These are phyloP conservation scores for Phytophthora aleatoria DNA, from an alignment of 352 stramenopile species.

Conservation along the genomic window DNA sequence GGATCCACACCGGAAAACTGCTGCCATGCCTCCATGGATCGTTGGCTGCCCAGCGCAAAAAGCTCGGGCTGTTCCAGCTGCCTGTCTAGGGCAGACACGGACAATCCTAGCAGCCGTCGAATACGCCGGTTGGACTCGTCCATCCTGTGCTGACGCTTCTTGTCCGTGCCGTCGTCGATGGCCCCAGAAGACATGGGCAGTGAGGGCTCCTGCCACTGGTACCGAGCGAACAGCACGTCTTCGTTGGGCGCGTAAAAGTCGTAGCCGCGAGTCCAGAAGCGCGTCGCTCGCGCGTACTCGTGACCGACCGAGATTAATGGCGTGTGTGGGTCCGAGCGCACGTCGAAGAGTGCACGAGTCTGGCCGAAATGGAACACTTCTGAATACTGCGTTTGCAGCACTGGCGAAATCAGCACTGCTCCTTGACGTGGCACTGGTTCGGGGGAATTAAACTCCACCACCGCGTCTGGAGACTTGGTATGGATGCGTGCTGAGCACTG, in stretches of 20 bases:
- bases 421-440: constrained; percentile 50
- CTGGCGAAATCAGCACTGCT: constrained; percentile 43
- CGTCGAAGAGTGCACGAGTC: constrained; percentile 53
- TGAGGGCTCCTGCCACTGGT: constrained; percentile 51
- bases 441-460: constrained; percentile 83
- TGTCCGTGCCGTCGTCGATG: constrained; percentile 21
- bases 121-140: constrained; percentile 65
- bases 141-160: constrained; percentile 21
- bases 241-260: constrained; percentile 83
- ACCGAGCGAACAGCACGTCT: constrained; percentile 68
- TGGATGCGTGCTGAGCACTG: constrained; percentile 86
- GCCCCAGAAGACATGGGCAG: constrained; percentile 21
- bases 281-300: constrained; percentile 78
- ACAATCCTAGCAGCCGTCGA: constrained; percentile 58
- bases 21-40: constrained; percentile 64
- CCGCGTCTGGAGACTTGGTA: constrained; percentile 56
- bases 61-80: constrained; percentile 38
- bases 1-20: constrained; percentile 73
- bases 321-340: constrained; percentile 80
- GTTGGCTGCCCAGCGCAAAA: constrained; percentile 53
- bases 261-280: constrained; percentile 87
- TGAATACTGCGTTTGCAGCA: constrained; percentile 81
- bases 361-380: constrained; percentile 85
- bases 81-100: constrained; percentile 43
- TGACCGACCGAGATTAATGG: constrained; percentile 59